Evolutionary conservation across 345 rosid species (phyloP).

Genomic region (Barbarea vulgaris): DNA sequence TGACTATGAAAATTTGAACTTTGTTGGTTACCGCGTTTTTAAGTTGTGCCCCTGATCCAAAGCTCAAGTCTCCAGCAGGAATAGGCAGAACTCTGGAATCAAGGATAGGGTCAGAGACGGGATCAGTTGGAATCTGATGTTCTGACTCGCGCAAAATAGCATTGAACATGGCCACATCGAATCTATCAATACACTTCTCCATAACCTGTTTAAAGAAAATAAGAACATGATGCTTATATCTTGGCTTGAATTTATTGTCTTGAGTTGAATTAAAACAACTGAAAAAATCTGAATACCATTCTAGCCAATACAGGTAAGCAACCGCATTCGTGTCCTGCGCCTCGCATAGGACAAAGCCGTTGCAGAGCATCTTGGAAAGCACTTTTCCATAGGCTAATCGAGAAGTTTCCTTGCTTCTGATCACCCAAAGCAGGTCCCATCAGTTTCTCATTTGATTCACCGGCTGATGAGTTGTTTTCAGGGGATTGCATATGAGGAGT

Average conservation of each 20-base stretch:
- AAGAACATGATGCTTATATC: neutral
- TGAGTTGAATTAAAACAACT: neutral
- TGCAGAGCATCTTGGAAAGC: constrained; percentile 82
- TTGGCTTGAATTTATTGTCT: no score
- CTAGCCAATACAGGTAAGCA: constrained; percentile 80
- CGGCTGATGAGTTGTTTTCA: constrained; percentile 43
- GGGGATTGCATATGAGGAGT: constrained; percentile 94
- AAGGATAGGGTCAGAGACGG: constrained; percentile 86
- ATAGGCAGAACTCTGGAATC: constrained; percentile 91
- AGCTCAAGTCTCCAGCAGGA: constrained; percentile 94
- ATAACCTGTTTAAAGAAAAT: constrained; percentile 57
- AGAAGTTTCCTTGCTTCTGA: constrained; percentile 78
- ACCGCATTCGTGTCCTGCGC: constrained; percentile 87
- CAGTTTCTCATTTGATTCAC: constrained; percentile 51
- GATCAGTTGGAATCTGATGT: constrained; percentile 93
- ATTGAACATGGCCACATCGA: constrained; percentile 98
- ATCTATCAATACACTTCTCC: constrained; percentile 77
- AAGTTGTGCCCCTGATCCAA: constrained; percentile 97
- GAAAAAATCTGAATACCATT: constrained; percentile 49
- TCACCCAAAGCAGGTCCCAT: constrained; percentile 78
- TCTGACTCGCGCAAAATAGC: constrained; percentile 94
- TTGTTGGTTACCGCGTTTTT: constrained; percentile 71
- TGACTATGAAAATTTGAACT: neutral
- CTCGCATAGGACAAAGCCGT: constrained; percentile 88
- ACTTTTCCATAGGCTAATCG: constrained; percentile 71